Percentiles rank a stretch among this genome's conserved stretches.
phyloP scores from a whole-genome alignment of 257 asterid species.

The Linderniella brevidens region DNA sequence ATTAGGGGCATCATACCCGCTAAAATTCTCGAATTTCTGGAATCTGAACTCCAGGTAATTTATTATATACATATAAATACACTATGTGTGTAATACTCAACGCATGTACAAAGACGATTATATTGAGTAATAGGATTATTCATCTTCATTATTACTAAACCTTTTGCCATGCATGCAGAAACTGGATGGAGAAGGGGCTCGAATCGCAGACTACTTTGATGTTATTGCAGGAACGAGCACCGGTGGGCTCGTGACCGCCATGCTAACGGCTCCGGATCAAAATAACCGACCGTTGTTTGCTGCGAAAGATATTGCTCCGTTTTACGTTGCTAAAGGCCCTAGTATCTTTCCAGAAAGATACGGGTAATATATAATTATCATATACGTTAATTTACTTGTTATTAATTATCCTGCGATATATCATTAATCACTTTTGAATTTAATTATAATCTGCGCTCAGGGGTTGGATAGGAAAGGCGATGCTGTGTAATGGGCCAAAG shows the following conservation, averaged over 20 bases:
- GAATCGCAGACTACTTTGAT: conserved; percentile 39
- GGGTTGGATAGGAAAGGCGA: conserved; percentile 14
- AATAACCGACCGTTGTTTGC: conserved; percentile 29
- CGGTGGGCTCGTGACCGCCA: conserved; percentile 32
- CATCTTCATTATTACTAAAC: neutral
- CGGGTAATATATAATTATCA: no score
- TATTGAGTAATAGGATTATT: no score
- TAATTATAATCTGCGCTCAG: conserved; percentile 13
- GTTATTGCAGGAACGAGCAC: conserved; percentile 46
- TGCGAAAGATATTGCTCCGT: conserved; percentile 35
- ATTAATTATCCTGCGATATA: no score
- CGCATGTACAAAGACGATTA: no score
- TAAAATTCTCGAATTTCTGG: conserved; percentile 32
- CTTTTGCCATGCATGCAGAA: conserved; percentile 12
- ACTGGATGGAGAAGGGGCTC: conserved; percentile 28
- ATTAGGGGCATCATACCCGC: conserved; percentile 56
- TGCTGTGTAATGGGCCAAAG: conserved; percentile 17
- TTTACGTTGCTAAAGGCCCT: conserved; percentile 27
- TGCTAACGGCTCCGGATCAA: conserved; percentile 32
- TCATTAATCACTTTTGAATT: no score
- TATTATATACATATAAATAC: neutral
- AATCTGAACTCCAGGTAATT: conserved; percentile 40
- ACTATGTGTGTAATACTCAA: no score
- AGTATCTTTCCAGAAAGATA: conserved; percentile 20
- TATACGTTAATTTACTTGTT: conserved; percentile 8